A percentile compares a stretch with the other conserved stretches of the same genome.
These are phyloP conservation scores for Chionographis japonica DNA, from an alignment of 106 monocot genomes.

Conservation along the genomic window DNA sequence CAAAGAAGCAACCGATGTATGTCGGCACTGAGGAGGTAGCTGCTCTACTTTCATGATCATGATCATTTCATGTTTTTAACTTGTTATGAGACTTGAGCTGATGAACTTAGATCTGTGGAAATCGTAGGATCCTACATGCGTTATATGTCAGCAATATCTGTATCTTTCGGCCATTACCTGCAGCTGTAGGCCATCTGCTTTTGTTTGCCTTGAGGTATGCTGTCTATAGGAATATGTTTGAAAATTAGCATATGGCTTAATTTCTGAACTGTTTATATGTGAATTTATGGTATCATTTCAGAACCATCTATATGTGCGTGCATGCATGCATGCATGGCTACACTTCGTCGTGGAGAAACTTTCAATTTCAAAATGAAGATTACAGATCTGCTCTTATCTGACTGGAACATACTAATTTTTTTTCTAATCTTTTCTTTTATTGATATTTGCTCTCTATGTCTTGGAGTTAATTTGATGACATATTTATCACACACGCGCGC, in stretches of 20 bases:
- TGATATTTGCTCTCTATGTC: too few relatives aligned
- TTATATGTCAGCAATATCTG: slow-evolving; percentile 78
- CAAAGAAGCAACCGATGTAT: slow-evolving; percentile 47
- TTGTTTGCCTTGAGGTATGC: slow-evolving; percentile 69
- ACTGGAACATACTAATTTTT: too few relatives aligned
- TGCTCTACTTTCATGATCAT: slow-evolving; percentile 2
- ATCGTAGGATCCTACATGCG: slow-evolving; percentile 78
- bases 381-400: too few relatives aligned
- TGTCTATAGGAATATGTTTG: neutral
- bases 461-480: too few relatives aligned
- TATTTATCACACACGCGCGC: too few relatives aligned
- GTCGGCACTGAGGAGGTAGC: slow-evolving; percentile 70
- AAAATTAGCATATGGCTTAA: neutral
- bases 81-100: neutral
- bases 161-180: slow-evolving; percentile 80
- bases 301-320: too few relatives aligned
- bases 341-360: too few relatives aligned
- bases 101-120: slow-evolving; percentile 1
- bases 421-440: too few relatives aligned
- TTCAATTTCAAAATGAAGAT: too few relatives aligned
- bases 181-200: slow-evolving; percentile 52
- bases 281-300: too few relatives aligned
- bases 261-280: too few relatives aligned
- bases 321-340: too few relatives aligned
- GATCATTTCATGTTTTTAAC: neutral